Conservation (phyloP, 305 asterid species). For the Solanum hybrid region DNA sequence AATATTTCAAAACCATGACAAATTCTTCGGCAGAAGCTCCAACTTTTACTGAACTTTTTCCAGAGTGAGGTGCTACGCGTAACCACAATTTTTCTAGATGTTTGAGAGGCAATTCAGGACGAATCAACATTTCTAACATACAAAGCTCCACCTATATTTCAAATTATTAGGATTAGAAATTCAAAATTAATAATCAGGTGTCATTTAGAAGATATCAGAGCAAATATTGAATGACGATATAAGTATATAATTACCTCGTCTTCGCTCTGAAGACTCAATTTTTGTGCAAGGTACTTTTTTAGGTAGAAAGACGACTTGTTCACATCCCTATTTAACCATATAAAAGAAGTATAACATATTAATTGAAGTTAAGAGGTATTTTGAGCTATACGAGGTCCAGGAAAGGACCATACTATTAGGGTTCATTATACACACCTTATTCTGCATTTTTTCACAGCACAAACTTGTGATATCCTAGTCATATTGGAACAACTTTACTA, state of each 20-base stretch:
- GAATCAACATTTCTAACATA: background rate
- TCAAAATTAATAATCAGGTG: background rate
- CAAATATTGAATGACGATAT: background rate
- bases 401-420: background rate
- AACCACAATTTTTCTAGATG: background rate
- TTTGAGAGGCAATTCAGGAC: background rate
- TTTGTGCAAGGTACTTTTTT: conserved; percentile 4
- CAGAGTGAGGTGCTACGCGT: background rate
- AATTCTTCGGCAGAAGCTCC: background rate
- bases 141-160: background rate
- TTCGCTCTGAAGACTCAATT: background rate
- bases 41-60: background rate
- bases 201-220: too few species aligned
- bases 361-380: background rate
- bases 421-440: background rate
- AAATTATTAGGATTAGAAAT: background rate
- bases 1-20: background rate
- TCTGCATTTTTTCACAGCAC: background rate
- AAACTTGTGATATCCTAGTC: too few species aligned
- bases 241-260: conserved; percentile 1
- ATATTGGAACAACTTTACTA: too few species aligned
- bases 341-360: background rate
- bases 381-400: background rate
- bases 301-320: background rate
- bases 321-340: background rate